Base-by-base conservation (phyloP, 2,329 filamentous ascomycete species). In the Colletotrichum sp. region DNA sequence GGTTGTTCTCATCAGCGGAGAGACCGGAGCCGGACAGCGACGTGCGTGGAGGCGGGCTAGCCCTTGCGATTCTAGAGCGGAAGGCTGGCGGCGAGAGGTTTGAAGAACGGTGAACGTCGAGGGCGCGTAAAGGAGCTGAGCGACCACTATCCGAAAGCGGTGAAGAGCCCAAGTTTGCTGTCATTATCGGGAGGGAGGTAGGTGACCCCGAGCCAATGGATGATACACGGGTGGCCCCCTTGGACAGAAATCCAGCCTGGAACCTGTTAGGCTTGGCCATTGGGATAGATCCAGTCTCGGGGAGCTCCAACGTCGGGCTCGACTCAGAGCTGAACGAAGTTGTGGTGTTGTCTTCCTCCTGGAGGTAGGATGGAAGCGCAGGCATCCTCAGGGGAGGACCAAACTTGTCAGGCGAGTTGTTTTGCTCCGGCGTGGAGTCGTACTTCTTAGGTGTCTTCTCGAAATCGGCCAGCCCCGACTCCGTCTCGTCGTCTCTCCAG, bases 401-500 rank as follows among this genome's bases (percentile, higher is more conserved):
- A 36, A 64, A 69, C 32, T 91, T 89, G 55, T 88, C 86, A 0
- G 90, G 89, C 18, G 90, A 91, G 28, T 71, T 62, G 58, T 34
- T 75, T 62, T 84, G 84, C 66, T 92, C 90, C 8, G 92, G 91
- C 1, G 91, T 90, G 3, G 88, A 88, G 18, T 91, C 77, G 26
- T 79, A 87, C 81, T 93, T 94, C 83, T 96, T 91, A 1, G 97
- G 96, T 4, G 96, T 98, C 85, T 95, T 95, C 81, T 96, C 95
- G 82, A 96, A 98, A 82, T 98, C 97, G 13, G 94, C 96, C 71
- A 98, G 87, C 28, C 96, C 96, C 67, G 96, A 92, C 81, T 97
- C 94, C 3, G 93, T 87, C 81, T 91, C 95, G 80, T 98, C 97
- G 80, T 98, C 96, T 74, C 95, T 93, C 97, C 97, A 99, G 78